Evolutionary conservation across 805 yeast genomes (phyloP), one percentile per base, ranked within the genome.

Genomic region (Wickerhamiella qilinensis): DNA sequence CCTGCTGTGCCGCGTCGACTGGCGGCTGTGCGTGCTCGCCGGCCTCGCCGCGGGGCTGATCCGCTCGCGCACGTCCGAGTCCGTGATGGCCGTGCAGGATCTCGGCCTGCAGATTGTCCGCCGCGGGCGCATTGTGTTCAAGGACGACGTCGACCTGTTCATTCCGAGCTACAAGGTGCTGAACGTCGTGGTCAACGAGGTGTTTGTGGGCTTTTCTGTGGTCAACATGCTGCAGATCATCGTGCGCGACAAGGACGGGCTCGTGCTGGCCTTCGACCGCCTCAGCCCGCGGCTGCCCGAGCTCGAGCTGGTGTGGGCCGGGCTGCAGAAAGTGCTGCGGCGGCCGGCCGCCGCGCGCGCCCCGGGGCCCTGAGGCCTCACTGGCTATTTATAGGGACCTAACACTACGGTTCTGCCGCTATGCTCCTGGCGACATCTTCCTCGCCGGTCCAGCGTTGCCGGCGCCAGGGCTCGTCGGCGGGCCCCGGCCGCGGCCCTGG

Each of bases 181-280:
- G 3, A 88, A 80, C 53, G 54, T 81, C 9, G 69, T 78, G 0
- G 74, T 82, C 20, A 79, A 79, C 51, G 93, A 82, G 54, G 86
- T 81, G 0, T 80, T 82, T 52, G 64, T 64, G 39, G 77, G 77
- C 4, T 69, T 73, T 44, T 75, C 75, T 44, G 83, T 79, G 8
- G 61, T 76, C 2, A 76, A 67, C 52, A 76, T 79, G 50, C 57
- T 81, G 53, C 72, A 77, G 31, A 60, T 79, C 3, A 58, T 79
- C 27, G 67, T 75, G 15, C 65, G 65, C 38, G 63, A 60, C 28
- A 49, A 46, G 7, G 49, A 50, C 14, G 51, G 46, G 32, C 45
- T 61, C 21, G 50, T 49, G 16, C 40, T 63, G 24, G 46, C 60
- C 19, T 58, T 65, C 36, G 49, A 33, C 14, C 27, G 21, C 2